phyloP scores from a whole-genome alignment of 2,329 filamentous ascomycete genomes.

The Gnomoniopsis sp. region DNA sequence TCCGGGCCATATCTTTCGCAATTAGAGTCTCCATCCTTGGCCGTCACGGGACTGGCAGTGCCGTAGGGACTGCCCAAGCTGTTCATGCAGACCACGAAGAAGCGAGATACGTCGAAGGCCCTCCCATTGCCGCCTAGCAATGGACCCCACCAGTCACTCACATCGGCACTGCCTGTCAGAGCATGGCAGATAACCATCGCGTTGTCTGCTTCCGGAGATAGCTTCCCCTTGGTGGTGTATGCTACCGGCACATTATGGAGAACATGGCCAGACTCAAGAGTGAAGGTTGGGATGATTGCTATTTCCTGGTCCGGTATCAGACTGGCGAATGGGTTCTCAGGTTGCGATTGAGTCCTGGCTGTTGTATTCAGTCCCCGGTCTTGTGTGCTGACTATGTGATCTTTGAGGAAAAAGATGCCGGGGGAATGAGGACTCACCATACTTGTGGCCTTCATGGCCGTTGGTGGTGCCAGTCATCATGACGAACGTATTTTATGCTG shows the following conservation, averaged over 20 bases:
- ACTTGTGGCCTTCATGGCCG: constrained; percentile 10
- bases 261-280: constrained; percentile 85
- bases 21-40: constrained; percentile 72
- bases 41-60: constrained; percentile 83
- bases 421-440: constrained; percentile 11
- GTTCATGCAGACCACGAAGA: constrained; percentile 85
- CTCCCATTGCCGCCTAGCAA: constrained; percentile 73
- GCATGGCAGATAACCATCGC: constrained; percentile 79
- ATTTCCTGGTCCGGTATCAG: constrained; percentile 88
- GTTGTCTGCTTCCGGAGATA: constrained; percentile 59
- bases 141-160: constrained; percentile 86
- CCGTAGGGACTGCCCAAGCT: constrained; percentile 83
- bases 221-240: constrained; percentile 62
- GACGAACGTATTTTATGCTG: neutral
- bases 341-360: constrained; percentile 66
- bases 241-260: constrained; percentile 73
- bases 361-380: constrained; percentile 59
- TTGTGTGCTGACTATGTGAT: constrained; percentile 22
- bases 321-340: constrained; percentile 85
- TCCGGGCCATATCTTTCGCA: constrained; percentile 87
- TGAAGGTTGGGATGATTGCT: constrained; percentile 82
- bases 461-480: constrained; percentile 6
- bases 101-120: constrained; percentile 77
- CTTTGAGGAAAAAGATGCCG: neutral
- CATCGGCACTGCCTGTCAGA: constrained; percentile 80